Percentiles rank a stretch among this genome's conserved stretches.
Evolutionary conservation across 2,329 filamentous ascomycete species (phyloP).

Genomic region (Coniochaeta sp.): DNA sequence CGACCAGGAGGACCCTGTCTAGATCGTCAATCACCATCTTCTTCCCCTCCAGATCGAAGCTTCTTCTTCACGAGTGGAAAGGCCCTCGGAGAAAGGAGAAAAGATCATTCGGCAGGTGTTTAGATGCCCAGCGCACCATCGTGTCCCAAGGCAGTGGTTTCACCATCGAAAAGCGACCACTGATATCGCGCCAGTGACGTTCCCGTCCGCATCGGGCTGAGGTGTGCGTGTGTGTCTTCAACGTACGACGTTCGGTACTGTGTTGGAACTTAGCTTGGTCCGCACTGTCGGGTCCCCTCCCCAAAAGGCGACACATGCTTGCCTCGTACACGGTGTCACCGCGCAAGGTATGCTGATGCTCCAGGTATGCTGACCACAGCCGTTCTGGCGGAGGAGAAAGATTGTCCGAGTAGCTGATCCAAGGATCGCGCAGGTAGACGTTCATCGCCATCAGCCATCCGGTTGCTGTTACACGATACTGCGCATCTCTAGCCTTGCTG

Average conservation of each 20-base stretch:
- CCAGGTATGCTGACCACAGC: background rate
- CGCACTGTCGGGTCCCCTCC: background rate
- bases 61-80: too few species aligned
- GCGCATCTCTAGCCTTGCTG: background rate
- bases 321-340: background rate
- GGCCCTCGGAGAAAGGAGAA: background rate
- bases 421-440: background rate
- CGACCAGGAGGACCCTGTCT: background rate
- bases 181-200: background rate
- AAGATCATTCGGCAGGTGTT: background rate
- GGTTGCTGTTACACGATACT: background rate
- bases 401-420: background rate
- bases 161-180: constrained; percentile 1
- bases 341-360: background rate
- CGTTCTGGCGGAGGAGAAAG: background rate
- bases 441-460: background rate
- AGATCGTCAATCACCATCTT: background rate
- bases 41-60: background rate
- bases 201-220: background rate
- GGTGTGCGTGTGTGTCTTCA: background rate
- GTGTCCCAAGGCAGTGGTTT: background rate
- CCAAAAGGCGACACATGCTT: background rate
- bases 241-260: background rate
- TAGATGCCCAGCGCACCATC: background rate
- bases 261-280: background rate